Percentiles rank a stretch among this genome's conserved stretches.
Evolutionary conservation across 176 grass and related monocot genomes (phyloP).

Genomic region (Calamus simplicifolius): DNA sequence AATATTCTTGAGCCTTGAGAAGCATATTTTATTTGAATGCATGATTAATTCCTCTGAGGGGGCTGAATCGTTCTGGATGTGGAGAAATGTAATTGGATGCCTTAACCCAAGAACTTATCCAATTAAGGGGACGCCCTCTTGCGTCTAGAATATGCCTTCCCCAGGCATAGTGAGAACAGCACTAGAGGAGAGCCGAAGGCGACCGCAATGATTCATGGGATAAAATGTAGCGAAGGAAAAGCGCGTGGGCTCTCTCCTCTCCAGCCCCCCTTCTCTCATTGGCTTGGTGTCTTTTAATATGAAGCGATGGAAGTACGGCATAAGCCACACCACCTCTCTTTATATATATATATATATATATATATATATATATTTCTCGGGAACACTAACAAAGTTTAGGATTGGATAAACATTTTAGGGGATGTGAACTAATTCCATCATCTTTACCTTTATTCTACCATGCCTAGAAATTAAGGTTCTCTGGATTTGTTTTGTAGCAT

Average conservation of each 20-base stretch:
- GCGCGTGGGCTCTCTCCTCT: too few species aligned
- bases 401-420: not conserved
- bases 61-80: not conserved
- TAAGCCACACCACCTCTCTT: not conserved
- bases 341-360: too few species aligned
- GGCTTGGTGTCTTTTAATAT: not conserved
- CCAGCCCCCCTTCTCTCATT: not conserved
- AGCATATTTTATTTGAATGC: not conserved
- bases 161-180: not conserved
- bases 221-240: not conserved
- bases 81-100: too few species aligned
- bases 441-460: not conserved
- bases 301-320: not conserved
- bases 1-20: conserved; percentile 10
- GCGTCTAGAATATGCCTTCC: not conserved
- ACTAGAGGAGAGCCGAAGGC: not conserved
- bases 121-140: too few species aligned
- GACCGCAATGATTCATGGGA: not conserved
- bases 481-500: not conserved
- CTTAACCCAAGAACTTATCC: too few species aligned
- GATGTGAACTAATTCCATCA: not conserved
- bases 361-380: not conserved
- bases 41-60: not conserved
- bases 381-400: not conserved
- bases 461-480: not conserved